A percentile compares a stretch with the other conserved stretches of the same genome.
phyloP scores from a whole-genome alignment of 148 eudicot genomes.

The Cornus kousa region DNA sequence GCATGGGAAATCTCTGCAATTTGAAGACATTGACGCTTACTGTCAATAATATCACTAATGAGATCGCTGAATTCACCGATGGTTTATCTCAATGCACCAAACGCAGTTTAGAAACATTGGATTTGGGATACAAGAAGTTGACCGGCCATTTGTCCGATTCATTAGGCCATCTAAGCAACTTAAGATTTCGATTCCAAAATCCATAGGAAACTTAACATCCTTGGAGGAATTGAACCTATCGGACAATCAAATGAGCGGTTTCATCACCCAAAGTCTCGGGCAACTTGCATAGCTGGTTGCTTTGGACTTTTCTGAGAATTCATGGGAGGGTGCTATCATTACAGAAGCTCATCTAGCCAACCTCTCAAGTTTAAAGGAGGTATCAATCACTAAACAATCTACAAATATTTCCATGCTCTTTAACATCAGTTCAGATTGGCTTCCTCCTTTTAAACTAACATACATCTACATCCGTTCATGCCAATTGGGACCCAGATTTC shows the following conservation, averaged over 20 bases:
- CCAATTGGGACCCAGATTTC: constrained; percentile 25
- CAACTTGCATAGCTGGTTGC: constrained; percentile 10
- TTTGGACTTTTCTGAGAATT: constrained; percentile 14
- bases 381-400: background rate
- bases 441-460: constrained; percentile 17
- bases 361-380: constrained; percentile 13
- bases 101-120: constrained; percentile 12
- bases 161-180: constrained; percentile 5
- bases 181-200: constrained; percentile 14
- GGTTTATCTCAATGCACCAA: constrained; percentile 9
- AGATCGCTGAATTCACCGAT: constrained; percentile 4
- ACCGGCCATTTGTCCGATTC: constrained; percentile 13
- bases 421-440: constrained; percentile 21
- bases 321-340: constrained; percentile 17
- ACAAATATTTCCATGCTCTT: constrained; percentile 17
- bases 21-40: constrained; percentile 7
- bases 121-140: constrained; percentile 14
- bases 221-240: constrained; percentile 15
- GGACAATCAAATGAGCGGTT: constrained; percentile 19
- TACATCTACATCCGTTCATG: constrained; percentile 11
- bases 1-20: constrained; percentile 17
- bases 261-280: constrained; percentile 13
- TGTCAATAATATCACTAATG: background rate
- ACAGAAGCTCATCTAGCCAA: constrained; percentile 23
- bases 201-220: constrained; percentile 13